These are phyloP conservation scores for Penicillium occitanis DNA, from an alignment of 2,329 filamentous ascomycete species.

Conservation along the genomic window DNA sequence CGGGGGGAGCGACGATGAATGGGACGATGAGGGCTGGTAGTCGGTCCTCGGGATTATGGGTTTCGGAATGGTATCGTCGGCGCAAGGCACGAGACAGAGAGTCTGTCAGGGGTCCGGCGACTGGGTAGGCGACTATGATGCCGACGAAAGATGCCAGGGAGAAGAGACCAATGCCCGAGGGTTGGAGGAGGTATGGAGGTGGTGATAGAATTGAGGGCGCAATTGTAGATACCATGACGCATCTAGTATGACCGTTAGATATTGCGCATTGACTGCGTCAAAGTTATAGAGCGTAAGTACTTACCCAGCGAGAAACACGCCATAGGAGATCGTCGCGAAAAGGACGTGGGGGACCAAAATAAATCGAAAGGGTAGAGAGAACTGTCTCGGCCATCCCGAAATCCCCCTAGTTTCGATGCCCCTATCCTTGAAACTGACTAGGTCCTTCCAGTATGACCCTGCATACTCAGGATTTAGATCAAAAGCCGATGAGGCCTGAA, in stretches of 20 bases:
- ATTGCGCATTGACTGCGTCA: not conserved
- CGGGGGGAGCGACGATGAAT: conserved; percentile 36
- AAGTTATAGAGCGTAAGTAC: not conserved
- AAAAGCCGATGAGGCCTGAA: conserved; percentile 13
- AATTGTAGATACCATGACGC: conserved; percentile 29
- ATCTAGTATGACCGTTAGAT: conserved; percentile 14
- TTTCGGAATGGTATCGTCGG: conserved; percentile 32
- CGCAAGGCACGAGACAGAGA: conserved; percentile 37
- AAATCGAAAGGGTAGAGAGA: conserved; percentile 30
- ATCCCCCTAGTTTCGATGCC: conserved; percentile 24
- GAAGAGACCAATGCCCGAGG: conserved; percentile 30
- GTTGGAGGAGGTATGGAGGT: conserved; percentile 36
- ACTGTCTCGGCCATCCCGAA: conserved; percentile 20
- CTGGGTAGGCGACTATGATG: conserved; percentile 39
- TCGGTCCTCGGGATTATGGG: conserved; percentile 43
- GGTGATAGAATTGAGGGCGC: conserved; percentile 30
- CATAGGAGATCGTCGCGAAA: conserved; percentile 31
- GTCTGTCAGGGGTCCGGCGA: conserved; percentile 45
- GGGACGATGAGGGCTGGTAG: conserved; percentile 42
- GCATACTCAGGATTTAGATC: conserved; percentile 25
- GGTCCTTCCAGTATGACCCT: conserved; percentile 32
- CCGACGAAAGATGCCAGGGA: conserved; percentile 39
- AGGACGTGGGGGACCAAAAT: conserved; percentile 28
- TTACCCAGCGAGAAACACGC: conserved; percentile 31
- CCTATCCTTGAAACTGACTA: conserved; percentile 29